Conservation (phyloP, 495 filamentous ascomycete species). For the Aspergillus panamensis region DNA sequence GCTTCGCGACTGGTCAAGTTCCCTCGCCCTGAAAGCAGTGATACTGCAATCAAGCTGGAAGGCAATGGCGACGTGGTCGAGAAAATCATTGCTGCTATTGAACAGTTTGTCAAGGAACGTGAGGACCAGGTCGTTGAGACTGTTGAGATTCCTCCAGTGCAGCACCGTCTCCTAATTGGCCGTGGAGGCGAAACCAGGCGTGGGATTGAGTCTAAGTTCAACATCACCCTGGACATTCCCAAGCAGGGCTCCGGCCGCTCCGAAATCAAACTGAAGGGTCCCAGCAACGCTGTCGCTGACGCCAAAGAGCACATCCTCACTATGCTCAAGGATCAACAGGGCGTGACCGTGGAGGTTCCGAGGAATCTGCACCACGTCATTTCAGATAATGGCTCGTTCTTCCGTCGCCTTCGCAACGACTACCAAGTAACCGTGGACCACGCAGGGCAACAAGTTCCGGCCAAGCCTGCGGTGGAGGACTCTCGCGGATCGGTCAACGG, state of each 20-base stretch:
- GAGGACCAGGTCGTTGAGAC: conserved; percentile 70
- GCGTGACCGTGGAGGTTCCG: conserved; percentile 81
- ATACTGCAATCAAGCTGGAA: conserved; percentile 81
- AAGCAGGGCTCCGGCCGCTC: conserved; percentile 66
- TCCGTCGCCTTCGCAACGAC: conserved; percentile 79
- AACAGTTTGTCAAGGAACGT: conserved; percentile 72
- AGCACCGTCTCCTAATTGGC: conserved; percentile 88
- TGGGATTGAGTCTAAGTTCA: conserved; percentile 83
- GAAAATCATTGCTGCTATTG: conserved; percentile 78
- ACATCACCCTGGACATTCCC: conserved; percentile 84
- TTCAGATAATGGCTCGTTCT: conserved; percentile 86
- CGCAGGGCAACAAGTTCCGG: conserved; percentile 68
- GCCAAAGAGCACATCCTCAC: conserved; percentile 78
- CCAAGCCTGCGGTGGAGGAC: conserved; percentile 51
- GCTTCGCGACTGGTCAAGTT: conserved; percentile 87
- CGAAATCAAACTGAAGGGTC: conserved; percentile 78
- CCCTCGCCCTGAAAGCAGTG: conserved; percentile 71
- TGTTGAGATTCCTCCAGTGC: conserved; percentile 79
- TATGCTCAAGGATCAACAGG: conserved; percentile 79
- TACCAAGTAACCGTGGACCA: conserved; percentile 88
- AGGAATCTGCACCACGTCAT: conserved; percentile 75
- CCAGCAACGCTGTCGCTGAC: conserved; percentile 71
- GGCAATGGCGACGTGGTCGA: conserved; percentile 79
- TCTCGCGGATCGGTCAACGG: conserved; percentile 45
- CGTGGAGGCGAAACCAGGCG: conserved; percentile 83